These are phyloP conservation scores for Elsinoe ampelina DNA, from an alignment of 2,329 filamentous ascomycete genomes.

Conservation along the genomic window DNA sequence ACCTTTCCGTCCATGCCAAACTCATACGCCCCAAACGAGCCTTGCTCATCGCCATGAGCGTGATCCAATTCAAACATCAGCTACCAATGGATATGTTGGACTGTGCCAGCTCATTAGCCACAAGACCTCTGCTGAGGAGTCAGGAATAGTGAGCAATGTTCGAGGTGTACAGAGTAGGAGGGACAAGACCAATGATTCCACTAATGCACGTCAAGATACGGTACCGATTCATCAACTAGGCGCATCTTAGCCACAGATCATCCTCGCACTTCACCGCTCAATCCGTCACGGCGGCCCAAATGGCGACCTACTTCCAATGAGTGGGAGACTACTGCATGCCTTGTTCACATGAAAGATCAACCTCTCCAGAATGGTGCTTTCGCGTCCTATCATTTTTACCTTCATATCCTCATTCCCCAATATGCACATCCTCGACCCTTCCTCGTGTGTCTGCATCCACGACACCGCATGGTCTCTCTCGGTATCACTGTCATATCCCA, in stretches of 20 bases:
- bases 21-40: conserved; percentile 6
- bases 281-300: conserved; percentile 5
- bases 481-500: conserved; percentile 5
- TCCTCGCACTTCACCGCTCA: background rate
- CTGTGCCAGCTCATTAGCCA: background rate
- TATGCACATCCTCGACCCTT: background rate
- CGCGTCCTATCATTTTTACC: conserved; percentile 1
- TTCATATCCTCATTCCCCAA: background rate
- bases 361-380: background rate
- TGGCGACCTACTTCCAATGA: conserved; percentile 3
- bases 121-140: background rate
- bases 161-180: background rate
- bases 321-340: background rate
- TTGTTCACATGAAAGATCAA: conserved; percentile 1
- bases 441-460: background rate
- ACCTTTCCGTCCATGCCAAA: background rate
- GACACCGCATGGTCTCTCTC: conserved; percentile 1
- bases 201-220: conserved; percentile 8
- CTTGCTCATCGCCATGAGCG: background rate
- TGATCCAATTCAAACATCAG: background rate
- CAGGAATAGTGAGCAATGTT: background rate
- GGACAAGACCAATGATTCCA: background rate
- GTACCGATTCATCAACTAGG: background rate
- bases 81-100: background rate
- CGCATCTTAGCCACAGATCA: background rate